Percentiles rank a stretch among this genome's conserved stretches.
Evolutionary conservation across 176 grass and related monocot genomes (phyloP).

Genomic region (Raddia distichophylla): DNA sequence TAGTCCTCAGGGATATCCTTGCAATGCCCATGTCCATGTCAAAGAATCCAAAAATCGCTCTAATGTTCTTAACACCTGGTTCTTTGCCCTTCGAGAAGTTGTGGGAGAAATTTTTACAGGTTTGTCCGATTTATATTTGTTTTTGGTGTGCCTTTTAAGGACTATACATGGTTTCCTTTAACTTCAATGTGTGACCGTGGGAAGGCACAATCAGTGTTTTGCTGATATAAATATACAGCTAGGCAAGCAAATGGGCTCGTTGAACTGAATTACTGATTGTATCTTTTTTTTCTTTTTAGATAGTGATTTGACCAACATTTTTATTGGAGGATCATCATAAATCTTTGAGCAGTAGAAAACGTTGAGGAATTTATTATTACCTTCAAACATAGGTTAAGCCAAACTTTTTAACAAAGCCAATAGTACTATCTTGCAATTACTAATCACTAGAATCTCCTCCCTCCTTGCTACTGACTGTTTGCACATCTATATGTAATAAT

Average conservation of each 20-base stretch:
- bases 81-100: conserved; percentile 91
- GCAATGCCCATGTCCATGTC: conserved; percentile 58
- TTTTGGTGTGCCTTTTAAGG: conserved; percentile 29
- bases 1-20: conserved; percentile 74
- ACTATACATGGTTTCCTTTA: conserved; percentile 19
- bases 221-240: not conserved
- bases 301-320: conserved; percentile 1
- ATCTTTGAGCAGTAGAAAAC: not conserved
- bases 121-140: conserved; percentile 40
- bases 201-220: not conserved
- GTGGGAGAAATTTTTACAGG: conserved; percentile 94
- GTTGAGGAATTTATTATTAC: not conserved
- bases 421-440: conserved; percentile 14
- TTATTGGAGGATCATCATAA: conserved; percentile 5
- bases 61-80: conserved; percentile 95
- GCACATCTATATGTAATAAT: conserved; percentile 8
- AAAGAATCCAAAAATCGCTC: conserved; percentile 83
- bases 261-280: not conserved
- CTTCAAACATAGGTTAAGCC: conserved; percentile 9
- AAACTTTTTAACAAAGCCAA: not conserved
- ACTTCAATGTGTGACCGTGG: not conserved
- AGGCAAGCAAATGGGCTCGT: not conserved
- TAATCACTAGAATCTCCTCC: conserved; percentile 11
- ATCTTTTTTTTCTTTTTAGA: not conserved
- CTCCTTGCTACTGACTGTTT: not conserved